These are phyloP conservation scores for Ensete ventricosum DNA, from an alignment of 176 grass and related monocot species.

Conservation along the genomic window DNA sequence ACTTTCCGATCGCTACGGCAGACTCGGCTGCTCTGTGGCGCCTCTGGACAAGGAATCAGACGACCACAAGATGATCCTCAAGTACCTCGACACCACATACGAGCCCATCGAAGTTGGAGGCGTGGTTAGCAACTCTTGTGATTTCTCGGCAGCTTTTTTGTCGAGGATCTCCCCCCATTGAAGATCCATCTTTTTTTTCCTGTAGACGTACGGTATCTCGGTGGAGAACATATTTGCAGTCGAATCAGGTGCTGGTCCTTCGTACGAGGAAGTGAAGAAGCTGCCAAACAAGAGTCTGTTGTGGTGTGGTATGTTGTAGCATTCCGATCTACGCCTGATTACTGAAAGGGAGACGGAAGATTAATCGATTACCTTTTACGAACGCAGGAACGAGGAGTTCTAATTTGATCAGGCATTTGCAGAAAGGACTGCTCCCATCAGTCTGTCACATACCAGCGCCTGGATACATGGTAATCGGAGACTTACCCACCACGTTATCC, in stretches of 20 bases:
- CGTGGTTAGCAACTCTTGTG: conserved; percentile 32
- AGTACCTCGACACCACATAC: conserved; percentile 69
- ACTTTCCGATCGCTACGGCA: conserved; percentile 50
- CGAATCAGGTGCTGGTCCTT: conserved; percentile 40
- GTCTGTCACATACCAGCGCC: conserved; percentile 62
- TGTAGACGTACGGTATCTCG: conserved; percentile 46
- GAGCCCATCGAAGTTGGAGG: conserved; percentile 52
- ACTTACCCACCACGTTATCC: background rate
- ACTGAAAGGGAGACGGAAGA: no score
- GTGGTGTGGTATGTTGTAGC: conserved; percentile 65
- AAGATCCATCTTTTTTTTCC: background rate
- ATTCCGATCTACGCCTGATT: background rate
- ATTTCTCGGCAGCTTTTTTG: background rate
- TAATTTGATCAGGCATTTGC: conserved; percentile 58
- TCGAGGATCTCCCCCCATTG: background rate
- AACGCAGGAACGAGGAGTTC: conserved; percentile 65
- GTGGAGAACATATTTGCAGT: conserved; percentile 60
- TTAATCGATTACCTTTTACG: background rate
- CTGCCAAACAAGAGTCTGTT: conserved; percentile 71
- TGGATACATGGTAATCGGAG: conserved; percentile 61
- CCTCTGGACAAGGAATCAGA: conserved; percentile 45
- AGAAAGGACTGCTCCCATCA: conserved; percentile 48
- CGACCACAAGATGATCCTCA: conserved; percentile 73
- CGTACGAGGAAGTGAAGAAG: conserved; percentile 53
- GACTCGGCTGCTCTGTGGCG: conserved; percentile 44